A percentile compares a stretch with the other conserved stretches of the same genome.
Evolutionary conservation across 2,329 filamentous ascomycete species (phyloP).

Genomic region (Escovopsis weberi): DNA sequence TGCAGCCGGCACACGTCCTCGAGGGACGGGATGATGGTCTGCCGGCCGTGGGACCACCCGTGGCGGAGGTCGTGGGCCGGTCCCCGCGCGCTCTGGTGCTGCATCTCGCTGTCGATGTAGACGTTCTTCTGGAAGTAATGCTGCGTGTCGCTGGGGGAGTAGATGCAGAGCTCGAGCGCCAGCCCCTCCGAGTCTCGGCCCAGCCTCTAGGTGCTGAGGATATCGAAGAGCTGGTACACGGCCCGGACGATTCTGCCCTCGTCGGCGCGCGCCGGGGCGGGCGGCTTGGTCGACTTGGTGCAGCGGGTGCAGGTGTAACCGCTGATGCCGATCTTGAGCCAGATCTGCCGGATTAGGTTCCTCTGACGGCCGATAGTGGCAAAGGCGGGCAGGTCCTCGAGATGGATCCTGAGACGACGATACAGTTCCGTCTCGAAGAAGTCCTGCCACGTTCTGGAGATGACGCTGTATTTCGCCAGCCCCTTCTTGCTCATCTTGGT

Average conservation of each 20-base stretch:
- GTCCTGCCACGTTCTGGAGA: background rate
- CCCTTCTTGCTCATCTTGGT: background rate
- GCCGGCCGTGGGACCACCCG: background rate
- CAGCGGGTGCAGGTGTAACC: background rate
- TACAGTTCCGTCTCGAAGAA: background rate
- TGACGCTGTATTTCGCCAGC: background rate
- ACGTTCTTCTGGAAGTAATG: background rate
- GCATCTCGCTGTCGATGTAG: background rate
- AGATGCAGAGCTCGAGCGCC: background rate
- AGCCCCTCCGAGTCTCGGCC: background rate
- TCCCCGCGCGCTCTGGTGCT: background rate
- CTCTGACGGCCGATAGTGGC: background rate
- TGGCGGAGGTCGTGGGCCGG: background rate
- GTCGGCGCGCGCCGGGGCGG: background rate
- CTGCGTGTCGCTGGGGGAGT: background rate
- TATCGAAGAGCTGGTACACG: background rate
- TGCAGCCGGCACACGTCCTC: background rate
- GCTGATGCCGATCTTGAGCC: background rate
- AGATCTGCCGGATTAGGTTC: background rate
- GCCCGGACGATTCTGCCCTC: background rate
- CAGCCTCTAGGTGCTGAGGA: background rate
- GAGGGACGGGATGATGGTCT: background rate
- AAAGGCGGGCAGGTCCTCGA: background rate
- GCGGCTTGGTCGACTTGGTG: background rate
- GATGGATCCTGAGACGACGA: background rate